A percentile compares a stretch with the other conserved stretches of the same genome.
phyloP scores from a whole-genome alignment of 73 alveolate genomes.

The Symbiodinium natans region DNA sequence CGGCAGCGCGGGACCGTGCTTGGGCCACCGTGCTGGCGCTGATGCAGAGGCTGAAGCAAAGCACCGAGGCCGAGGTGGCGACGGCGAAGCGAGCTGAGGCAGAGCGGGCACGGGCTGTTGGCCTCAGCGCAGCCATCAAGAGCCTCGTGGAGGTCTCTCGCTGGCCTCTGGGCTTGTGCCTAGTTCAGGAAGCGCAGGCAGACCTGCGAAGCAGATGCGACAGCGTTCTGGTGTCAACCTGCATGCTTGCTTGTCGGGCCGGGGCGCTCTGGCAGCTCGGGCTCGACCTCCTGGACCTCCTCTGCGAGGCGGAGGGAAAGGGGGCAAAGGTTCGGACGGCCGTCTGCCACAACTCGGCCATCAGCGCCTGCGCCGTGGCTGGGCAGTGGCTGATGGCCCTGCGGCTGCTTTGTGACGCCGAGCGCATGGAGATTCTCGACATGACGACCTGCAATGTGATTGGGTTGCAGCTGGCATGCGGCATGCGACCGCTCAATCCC shows the following conservation, averaged over 20 bases:
- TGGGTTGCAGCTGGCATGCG: too few species aligned
- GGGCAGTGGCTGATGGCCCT: neutral
- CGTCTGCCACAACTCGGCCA: neutral
- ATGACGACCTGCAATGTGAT: neutral
- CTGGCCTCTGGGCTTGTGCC: neutral
- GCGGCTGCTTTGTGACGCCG: neutral
- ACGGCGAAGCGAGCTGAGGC: too few species aligned
- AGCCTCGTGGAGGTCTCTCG: neutral
- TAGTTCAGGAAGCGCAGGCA: neutral
- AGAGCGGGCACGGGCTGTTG: too few species aligned
- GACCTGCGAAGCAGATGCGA: neutral
- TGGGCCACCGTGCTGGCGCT: too few species aligned
- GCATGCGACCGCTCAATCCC: too few species aligned
- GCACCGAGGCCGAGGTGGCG: too few species aligned
- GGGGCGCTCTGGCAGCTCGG: neutral
- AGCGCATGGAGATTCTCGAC: neutral
- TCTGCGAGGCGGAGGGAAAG: neutral
- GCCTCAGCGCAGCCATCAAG: neutral
- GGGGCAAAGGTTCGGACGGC: neutral
- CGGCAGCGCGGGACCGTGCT: neutral
- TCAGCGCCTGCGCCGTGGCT: neutral
- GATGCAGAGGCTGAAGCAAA: too few species aligned
- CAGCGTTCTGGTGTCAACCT: neutral
- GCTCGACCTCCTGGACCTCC: neutral
- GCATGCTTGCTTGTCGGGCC: neutral